These are phyloP conservation scores for Immersiporthe knoxdaviesiana DNA, from an alignment of 2,329 filamentous ascomycete genomes.

Conservation along the genomic window DNA sequence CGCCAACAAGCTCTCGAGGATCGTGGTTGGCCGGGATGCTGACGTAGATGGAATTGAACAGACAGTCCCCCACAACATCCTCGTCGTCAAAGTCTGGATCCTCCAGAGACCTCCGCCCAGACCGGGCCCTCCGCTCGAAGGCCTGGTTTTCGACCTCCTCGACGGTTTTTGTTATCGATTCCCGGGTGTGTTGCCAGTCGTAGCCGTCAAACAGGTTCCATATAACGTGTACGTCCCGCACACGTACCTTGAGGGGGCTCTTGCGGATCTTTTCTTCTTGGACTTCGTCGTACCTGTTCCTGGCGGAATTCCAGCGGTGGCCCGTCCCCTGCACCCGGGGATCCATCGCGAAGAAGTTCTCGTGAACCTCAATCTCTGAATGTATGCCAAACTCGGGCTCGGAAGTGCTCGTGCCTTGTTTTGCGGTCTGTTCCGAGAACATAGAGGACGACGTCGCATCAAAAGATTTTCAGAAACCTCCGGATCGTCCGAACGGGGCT, in stretches of 20 bases:
- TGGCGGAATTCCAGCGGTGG: conserved; percentile 78
- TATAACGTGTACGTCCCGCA: conserved; percentile 89
- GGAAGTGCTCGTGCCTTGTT: conserved; percentile 38
- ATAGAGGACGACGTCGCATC: conserved; percentile 47
- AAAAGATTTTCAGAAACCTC: conserved; percentile 53
- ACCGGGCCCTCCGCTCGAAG: conserved; percentile 69
- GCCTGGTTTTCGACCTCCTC: conserved; percentile 84
- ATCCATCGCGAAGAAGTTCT: conserved; percentile 74
- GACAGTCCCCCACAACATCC: conserved; percentile 88
- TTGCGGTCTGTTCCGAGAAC: conserved; percentile 45
- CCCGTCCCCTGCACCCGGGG: conserved; percentile 66
- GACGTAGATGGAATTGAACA: conserved; percentile 99
- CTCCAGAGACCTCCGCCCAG: conserved; percentile 58
- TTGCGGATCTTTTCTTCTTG: conserved; percentile 63
- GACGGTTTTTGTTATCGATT: conserved; percentile 85
- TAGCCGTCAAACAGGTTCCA: conserved; percentile 99
- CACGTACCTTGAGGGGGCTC: conserved; percentile 75
- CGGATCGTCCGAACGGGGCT: conserved; percentile 45
- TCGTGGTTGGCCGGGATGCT: conserved; percentile 86
- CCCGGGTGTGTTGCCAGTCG: conserved; percentile 88
- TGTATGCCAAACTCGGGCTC: conserved; percentile 19
- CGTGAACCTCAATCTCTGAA: conserved; percentile 57
- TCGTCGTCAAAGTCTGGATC: conserved; percentile 72
- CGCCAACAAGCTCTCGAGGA: conserved; percentile 76
- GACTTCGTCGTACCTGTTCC: conserved; percentile 72